Base-by-base conservation (phyloP, 176 grass and related monocot genomes). In the Oryza coarctata region DNA sequence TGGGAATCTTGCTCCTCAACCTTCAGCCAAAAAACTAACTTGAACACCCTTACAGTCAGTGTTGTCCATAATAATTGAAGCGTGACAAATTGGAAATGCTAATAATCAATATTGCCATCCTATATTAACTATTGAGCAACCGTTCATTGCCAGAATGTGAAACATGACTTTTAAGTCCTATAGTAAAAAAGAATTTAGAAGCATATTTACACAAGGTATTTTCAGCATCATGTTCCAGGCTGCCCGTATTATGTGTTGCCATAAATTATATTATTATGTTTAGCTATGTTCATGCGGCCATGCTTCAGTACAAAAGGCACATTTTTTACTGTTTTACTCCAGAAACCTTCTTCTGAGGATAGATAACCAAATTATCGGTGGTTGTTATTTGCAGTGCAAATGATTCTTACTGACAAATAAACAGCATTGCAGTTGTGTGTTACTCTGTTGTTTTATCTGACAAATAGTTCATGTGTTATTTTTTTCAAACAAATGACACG, bases 1-100 rank as follows among this genome's bases (percentile, higher is more conserved):
- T 57, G 52, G 52, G 52, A 57, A 8, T 57, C 52, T 57, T 57
- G 52, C 20, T 9, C 52, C 52, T 20, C 23, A 6, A 57, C n/a
- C 52, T 20, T 57, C 23, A 8, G 23, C 20, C 52, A 20, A 57
- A 2, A 1, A 57, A 57, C 20, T 23, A n/a, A 57, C 20, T 57
- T 57, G 52, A 38, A 69, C 38, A 78, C 38, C 23, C 15, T 25
- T 79, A 75, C 52, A 71, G 63, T 44, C n/a, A 1, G 18, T 74
- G 33, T 40, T 80, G 68, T 25, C 17, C 3, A 15, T 12, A 72
- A 64, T 80, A 73, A 83, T 79, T 63, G 55, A 49, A 63, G 20
- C 38, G 29, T 84, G 47, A 84, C 22, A 38, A 3, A 45, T 65
- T 57, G 20, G 22, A 20, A 57, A 57, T 57, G 0, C 52, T 57